Conservation (phyloP, 768 basidiomycete species). For the Asterophora parasitica region DNA sequence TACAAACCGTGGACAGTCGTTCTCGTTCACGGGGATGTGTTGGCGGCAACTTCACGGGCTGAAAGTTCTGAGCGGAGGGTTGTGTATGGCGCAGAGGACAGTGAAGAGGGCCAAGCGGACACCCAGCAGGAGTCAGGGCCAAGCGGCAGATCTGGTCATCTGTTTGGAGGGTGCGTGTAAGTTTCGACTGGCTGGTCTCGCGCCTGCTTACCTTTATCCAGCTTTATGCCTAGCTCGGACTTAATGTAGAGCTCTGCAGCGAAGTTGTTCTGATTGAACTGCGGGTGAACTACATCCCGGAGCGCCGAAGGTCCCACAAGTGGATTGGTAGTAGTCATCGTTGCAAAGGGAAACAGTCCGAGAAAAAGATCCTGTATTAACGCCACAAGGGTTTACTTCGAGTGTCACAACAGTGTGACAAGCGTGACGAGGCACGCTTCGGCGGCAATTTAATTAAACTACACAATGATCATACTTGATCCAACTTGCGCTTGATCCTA, state of each 20-base stretch:
- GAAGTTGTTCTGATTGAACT: constrained; percentile 93
- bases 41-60: constrained; percentile 78
- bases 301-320: constrained; percentile 54
- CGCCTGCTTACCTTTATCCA: constrained; percentile 74
- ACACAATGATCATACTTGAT: too few species aligned
- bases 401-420: neutral
- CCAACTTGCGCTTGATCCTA: neutral
- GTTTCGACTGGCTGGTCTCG: neutral
- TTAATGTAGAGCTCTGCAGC: constrained; percentile 79
- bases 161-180: constrained; percentile 26
- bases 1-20: constrained; percentile 89
- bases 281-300: constrained; percentile 74
- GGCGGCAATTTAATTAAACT: neutral
- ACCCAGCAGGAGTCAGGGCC: constrained; percentile 74
- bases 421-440: neutral
- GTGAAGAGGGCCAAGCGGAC: constrained; percentile 86
- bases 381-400: neutral
- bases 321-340: constrained; percentile 42
- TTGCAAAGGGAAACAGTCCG: constrained; percentile 15
- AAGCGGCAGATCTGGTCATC: constrained; percentile 94
- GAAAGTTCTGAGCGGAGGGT: constrained; percentile 86
- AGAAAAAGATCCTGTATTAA: too few species aligned
- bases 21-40: constrained; percentile 81
- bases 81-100: constrained; percentile 92
- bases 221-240: constrained; percentile 74